Percentiles rank a stretch among this genome's conserved stretches.
Evolutionary conservation across 306 rosid genomes (phyloP).

Genomic region (Cucurbita ficifolia): DNA sequence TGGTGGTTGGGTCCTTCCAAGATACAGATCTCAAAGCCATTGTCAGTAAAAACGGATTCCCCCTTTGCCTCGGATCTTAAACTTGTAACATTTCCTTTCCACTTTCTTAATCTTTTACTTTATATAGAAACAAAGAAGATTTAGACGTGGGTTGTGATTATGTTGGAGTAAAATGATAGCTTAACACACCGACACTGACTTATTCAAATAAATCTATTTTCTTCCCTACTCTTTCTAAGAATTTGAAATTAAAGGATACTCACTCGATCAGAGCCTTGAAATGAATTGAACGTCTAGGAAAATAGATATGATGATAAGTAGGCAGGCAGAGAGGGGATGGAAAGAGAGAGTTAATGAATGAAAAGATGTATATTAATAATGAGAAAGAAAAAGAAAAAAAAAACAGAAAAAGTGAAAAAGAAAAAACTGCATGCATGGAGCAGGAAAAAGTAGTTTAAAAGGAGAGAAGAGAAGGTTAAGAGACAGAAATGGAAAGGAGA

Average conservation of each 20-base stretch:
- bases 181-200: neutral
- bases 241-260: neutral
- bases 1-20: conserved; percentile 3
- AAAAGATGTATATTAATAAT: neutral
- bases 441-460: conserved; percentile 6
- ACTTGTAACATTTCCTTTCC: neutral
- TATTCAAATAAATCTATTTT: neutral
- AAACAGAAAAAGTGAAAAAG: neutral
- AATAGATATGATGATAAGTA: neutral
- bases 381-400: neutral
- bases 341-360: neutral
- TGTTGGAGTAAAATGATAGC: neutral
- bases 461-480: neutral
- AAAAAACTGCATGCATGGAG: conserved; percentile 12
- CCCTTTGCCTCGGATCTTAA: conserved; percentile 3
- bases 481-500: conserved; percentile 2
- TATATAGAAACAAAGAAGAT: neutral
- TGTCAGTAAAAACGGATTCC: neutral
- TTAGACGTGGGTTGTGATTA: neutral
- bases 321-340: neutral
- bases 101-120: neutral
- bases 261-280: too few relatives aligned
- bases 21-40: neutral
- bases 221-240: neutral
- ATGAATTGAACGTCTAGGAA: too few relatives aligned